A percentile compares a stretch with the other conserved stretches of the same genome.
Conservation (phyloP, 1,284 basidiomycete genomes). For the Fistulina hepatica region DNA sequence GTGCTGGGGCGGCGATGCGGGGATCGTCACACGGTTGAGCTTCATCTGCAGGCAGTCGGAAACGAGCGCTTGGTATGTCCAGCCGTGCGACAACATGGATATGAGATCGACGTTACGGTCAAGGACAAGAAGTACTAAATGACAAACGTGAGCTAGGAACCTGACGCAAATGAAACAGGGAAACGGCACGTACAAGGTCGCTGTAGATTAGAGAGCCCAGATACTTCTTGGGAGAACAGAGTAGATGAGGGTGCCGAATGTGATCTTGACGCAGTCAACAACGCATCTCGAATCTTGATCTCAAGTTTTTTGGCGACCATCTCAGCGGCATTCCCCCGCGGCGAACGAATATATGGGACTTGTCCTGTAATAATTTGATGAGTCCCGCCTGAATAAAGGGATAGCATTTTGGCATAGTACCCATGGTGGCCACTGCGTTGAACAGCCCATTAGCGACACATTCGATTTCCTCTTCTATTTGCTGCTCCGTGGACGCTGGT, state of each 20-base stretch:
- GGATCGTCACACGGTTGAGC: slow-evolving; percentile 87
- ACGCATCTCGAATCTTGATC: slow-evolving; percentile 83
- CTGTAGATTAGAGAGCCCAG: slow-evolving; percentile 65
- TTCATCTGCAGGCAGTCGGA: slow-evolving; percentile 98
- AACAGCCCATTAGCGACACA: slow-evolving; percentile 87
- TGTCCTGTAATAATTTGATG: slow-evolving; percentile 44
- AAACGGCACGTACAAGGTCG: slow-evolving; percentile 57
- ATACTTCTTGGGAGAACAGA: slow-evolving; percentile 63
- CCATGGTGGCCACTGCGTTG: slow-evolving; percentile 86
- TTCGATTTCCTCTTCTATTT: slow-evolving; percentile 92
- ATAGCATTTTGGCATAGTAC: slow-evolving; percentile 30
- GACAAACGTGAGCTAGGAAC: slow-evolving; percentile 8
- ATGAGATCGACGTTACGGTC: slow-evolving; percentile 95
- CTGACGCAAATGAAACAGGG: slow-evolving; percentile 7
- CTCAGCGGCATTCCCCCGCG: slow-evolving; percentile 94
- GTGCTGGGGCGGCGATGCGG: slow-evolving; percentile 24
- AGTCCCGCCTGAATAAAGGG: neutral
- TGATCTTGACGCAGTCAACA: slow-evolving; percentile 67
- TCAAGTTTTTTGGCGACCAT: slow-evolving; percentile 97
- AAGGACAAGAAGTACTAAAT: slow-evolving; percentile 78
- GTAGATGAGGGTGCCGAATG: slow-evolving; percentile 37
- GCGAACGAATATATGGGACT: slow-evolving; percentile 91
- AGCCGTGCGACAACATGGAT: slow-evolving; percentile 92
- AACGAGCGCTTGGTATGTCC: slow-evolving; percentile 98
- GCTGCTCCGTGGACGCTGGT: slow-evolving; percentile 80